A percentile compares a stretch with the other conserved stretches of the same genome.
Evolutionary conservation across 345 rosid species (phyloP).

Genomic region (Euphorbia pulcherrima): DNA sequence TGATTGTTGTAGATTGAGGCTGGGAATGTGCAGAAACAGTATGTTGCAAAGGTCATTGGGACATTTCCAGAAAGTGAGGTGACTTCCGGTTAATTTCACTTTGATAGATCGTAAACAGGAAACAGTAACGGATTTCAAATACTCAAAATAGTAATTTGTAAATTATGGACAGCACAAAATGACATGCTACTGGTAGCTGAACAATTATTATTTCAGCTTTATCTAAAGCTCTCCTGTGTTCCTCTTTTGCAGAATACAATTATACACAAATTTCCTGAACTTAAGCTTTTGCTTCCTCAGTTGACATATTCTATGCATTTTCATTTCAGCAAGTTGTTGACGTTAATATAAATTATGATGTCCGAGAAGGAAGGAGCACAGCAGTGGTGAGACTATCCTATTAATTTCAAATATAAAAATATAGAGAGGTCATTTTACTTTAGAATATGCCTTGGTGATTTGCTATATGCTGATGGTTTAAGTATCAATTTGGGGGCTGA

Average conservation of each 20-base stretch:
- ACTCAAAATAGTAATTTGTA: neutral
- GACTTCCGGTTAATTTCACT: slow-evolving; percentile 12
- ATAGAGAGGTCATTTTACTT: neutral
- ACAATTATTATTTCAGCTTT: neutral
- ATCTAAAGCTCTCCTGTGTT: slow-evolving; percentile 3
- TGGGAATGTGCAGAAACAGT: slow-evolving; percentile 65
- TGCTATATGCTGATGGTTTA: neutral
- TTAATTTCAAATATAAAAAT: neutral
- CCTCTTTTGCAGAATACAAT: neutral
- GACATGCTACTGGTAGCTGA: slow-evolving; percentile 4
- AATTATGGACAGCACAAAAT: neutral
- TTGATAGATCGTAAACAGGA: neutral
- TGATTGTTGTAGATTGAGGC: slow-evolving; percentile 61
- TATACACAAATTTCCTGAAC: neutral
- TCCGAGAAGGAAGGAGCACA: slow-evolving; percentile 77
- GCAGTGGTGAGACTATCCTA: slow-evolving; percentile 45
- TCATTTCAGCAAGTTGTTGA: slow-evolving; percentile 58
- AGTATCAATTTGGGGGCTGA: neutral
- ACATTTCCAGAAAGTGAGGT: slow-evolving; percentile 82
- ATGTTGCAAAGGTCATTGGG: slow-evolving; percentile 73
- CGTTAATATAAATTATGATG: slow-evolving; percentile 58
- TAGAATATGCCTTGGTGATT: neutral
- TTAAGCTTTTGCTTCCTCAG: neutral
- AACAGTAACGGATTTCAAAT: neutral
- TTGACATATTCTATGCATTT: slow-evolving; percentile 12